Base-by-base conservation (phyloP, 805 yeast genomes). In the Wickerhamiella spandovensis region DNA sequence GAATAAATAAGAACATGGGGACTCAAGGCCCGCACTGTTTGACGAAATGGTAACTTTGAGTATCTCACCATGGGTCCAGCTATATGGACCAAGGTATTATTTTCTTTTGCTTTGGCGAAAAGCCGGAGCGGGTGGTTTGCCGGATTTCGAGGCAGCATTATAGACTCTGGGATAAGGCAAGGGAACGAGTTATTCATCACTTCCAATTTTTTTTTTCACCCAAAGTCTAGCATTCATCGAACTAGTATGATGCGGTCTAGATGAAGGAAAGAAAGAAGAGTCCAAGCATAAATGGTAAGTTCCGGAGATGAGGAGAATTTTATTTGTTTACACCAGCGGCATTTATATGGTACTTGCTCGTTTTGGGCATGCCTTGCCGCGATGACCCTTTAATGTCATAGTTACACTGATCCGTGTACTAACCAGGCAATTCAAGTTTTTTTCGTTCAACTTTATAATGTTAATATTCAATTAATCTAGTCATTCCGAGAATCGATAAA, bases 51-150 rank as follows among this genome's bases (percentile, higher is more conserved):
- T 43, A 92, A 73, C 64, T 92, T 90, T 1, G 95, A 86, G 70
- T 92, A 92, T 48, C 98, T 71, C 0, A 92, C 98, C 98, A 92
- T 92, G 4, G 98, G 98, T 0, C 97, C 98, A 0, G 85, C 81
- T 10, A 84, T 73, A 43, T 73, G 75, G 1, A 76, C 86, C 0
- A 82, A 81, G 52, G 82, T 65, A 3, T 70, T 69, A 53, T 73
- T 76, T 2, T 22, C 57, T 48, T 55, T 66, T 63, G 61, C 82
- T 69, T 72, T 65, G 48, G 69, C 66, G 10, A 80, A 70, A 15
- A 80, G 75, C 42, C 68, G 63, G 18, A 79, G 58, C 13, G 84
- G 84, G 56, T 76, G 75, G 63, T 76, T 73, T 30, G 67, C 61
- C 17, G 74, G 70, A 44, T 68, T 63, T 53, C 80, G 65, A 32